phyloP scores from a whole-genome alignment of 2,329 filamentous ascomycete genomes.

The Colletotrichum liaoningense region DNA sequence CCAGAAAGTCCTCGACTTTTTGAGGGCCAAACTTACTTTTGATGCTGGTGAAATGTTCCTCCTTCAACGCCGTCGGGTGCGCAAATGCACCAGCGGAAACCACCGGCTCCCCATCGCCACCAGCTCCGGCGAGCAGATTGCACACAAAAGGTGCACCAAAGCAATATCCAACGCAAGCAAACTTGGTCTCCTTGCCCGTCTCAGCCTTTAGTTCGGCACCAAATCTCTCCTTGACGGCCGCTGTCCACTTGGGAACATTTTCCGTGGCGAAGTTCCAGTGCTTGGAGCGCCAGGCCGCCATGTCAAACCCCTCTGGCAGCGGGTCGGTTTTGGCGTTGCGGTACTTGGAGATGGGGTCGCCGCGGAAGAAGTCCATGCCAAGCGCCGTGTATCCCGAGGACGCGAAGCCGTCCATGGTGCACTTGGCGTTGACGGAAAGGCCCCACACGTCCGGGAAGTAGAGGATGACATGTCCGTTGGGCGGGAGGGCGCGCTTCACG shows the following conservation, averaged over 20 bases:
- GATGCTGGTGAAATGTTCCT: slow-evolving; percentile 54
- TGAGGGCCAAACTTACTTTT: slow-evolving; percentile 42
- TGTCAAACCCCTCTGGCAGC: slow-evolving; percentile 53
- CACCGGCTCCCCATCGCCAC: slow-evolving; percentile 16
- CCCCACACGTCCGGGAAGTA: slow-evolving; percentile 60
- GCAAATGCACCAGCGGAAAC: slow-evolving; percentile 60
- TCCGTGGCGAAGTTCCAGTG: slow-evolving; percentile 54
- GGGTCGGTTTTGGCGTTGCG: slow-evolving; percentile 41
- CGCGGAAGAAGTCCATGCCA: slow-evolving; percentile 58
- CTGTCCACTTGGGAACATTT: slow-evolving; percentile 57
- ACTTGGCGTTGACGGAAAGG: slow-evolving; percentile 53
- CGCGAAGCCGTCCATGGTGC: slow-evolving; percentile 60
- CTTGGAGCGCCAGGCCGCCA: slow-evolving; percentile 59
- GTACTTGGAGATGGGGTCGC: slow-evolving; percentile 57
- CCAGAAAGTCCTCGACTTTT: background rate
- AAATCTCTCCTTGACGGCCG: slow-evolving; percentile 49
- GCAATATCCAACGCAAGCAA: slow-evolving; percentile 55
- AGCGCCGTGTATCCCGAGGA: slow-evolving; percentile 55
- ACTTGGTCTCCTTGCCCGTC: slow-evolving; percentile 43
- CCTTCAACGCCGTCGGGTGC: slow-evolving; percentile 61
- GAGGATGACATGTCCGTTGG: slow-evolving; percentile 55
- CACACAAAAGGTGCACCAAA: slow-evolving; percentile 59
- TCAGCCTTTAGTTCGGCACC: slow-evolving; percentile 38
- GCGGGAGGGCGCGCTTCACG: slow-evolving; percentile 5
- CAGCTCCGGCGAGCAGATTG: slow-evolving; percentile 37